Conservation (phyloP, 768 basidiomycete species). For the Xanthoconium stramineum region DNA sequence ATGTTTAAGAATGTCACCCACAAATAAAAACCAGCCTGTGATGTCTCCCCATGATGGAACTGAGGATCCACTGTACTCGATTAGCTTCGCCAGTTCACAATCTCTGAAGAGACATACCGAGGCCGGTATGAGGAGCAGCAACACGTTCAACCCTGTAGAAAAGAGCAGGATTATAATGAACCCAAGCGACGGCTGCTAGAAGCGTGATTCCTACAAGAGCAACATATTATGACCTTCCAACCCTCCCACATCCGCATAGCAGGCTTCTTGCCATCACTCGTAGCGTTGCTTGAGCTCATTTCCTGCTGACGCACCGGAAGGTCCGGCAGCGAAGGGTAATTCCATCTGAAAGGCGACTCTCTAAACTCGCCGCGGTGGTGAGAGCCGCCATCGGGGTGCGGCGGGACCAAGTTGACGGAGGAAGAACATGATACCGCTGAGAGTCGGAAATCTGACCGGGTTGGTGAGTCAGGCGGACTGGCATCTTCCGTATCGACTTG, state of each 20-base stretch:
- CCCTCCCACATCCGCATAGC: conserved; percentile 39
- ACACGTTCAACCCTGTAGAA: conserved; percentile 62
- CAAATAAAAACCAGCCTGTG: conserved; percentile 61
- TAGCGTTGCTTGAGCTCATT: neutral
- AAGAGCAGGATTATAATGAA: neutral
- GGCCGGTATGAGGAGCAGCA: conserved; percentile 62
- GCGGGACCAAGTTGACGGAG: conserved; percentile 22
- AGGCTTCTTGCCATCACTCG: conserved; percentile 2
- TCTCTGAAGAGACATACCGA: conserved; percentile 44
- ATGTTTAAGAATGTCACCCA: conserved; percentile 31
- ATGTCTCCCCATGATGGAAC: conserved; percentile 43
- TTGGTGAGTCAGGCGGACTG: conserved; percentile 12
- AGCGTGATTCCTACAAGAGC: conserved; percentile 47
- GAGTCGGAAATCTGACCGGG: conserved; percentile 21
- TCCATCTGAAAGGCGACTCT: conserved; percentile 33
- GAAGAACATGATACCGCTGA: conserved; percentile 25
- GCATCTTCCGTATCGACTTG: conserved; percentile 4
- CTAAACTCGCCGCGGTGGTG: conserved; percentile 19
- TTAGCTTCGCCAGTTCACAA: neutral
- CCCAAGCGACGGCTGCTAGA: neutral
- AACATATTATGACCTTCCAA: conserved; percentile 51
- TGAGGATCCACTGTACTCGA: conserved; percentile 50
- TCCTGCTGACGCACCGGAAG: conserved; percentile 13
- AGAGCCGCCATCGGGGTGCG: conserved; percentile 5
- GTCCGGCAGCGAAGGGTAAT: conserved; percentile 21